These are phyloP conservation scores for Paramecium primaurelia DNA, from an alignment of 73 alveolate species.

Conservation along the genomic window DNA sequence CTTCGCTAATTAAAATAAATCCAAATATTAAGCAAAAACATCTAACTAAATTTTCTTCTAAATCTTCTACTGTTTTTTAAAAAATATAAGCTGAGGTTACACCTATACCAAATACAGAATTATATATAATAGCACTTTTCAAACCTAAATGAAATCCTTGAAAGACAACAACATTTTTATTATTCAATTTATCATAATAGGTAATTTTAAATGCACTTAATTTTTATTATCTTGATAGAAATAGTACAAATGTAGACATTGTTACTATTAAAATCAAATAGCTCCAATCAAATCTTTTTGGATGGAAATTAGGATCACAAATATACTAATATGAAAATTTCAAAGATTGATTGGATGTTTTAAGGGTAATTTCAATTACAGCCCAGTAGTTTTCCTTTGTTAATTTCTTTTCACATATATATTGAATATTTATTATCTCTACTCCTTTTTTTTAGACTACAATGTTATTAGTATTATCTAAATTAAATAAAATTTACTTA, in stretches of 20 bases:
- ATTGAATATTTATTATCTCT: neutral
- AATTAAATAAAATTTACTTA: neutral
- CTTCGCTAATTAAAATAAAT: neutral
- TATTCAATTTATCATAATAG: neutral
- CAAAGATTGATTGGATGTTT: neutral
- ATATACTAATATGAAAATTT: neutral
- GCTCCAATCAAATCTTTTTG: conserved; percentile 41
- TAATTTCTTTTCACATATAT: neutral
- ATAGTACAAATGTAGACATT: neutral
- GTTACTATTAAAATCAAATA: neutral
- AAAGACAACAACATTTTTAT: neutral
- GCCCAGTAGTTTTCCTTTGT: conserved; percentile 8
- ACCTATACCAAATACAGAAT: neutral
- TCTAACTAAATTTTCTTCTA: neutral
- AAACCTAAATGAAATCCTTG: conserved; percentile 30
- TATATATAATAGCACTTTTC: neutral
- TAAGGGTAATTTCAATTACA: neutral
- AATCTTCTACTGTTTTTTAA: neutral
- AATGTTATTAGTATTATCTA: neutral
- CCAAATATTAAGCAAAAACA: neutral
- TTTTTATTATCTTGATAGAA: neutral
- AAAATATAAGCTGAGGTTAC: neutral
- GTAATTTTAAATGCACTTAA: neutral
- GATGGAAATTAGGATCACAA: conserved; percentile 36
- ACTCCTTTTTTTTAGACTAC: neutral